Base-by-base conservation (phyloP, 2,329 filamentous ascomycete genomes). In the Talaromyces sp. region DNA sequence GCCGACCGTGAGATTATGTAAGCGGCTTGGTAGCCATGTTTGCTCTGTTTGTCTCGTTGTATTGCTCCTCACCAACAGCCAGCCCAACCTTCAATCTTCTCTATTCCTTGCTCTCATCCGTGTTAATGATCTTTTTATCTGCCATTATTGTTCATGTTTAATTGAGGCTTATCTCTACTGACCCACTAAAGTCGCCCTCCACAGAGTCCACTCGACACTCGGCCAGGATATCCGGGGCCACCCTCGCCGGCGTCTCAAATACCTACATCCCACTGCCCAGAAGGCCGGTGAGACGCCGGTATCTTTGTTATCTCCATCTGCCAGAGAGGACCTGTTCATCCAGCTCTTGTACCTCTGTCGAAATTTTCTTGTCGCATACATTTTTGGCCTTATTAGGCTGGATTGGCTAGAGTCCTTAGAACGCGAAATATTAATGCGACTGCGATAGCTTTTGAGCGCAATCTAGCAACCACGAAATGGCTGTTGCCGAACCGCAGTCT, bases 221-320 rank as follows among this genome's bases (percentile, higher is more conserved):
- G 48, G 48, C 16, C 19, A n/a, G n/a, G 14, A 6, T 2, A 52
- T 33, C 48, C 14, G 24, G 8, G 14, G 27, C 19, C 47, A 14
- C 24, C 4, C 24, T 50, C 24, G 16, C 27, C 48, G 48, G 48
- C 48, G 48, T 52, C 48, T 52, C 27, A 52, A 52, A 27, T 50
- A 47, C 27, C 27, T 7, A 24, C 11, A 24, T 27, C 24, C 47
- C 47, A 50, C 27, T 31, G 2, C 27, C 47, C 22, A 16, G 14
- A 50, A 50, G 22, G 47, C 48, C 48, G 48, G n/a, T 58, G 61
- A 63, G 60, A 56, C 35, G 48, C 60, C 60, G 60, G 37, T 41
- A 41, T 39, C 19, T 13, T 41, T 3, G 13, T 19, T 41, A 43
- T 43, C 35, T 27, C 27, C 48, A 52, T 48, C 22, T 7, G 3